Base-by-base conservation (phyloP, 208 protist genomes). In the Crithidia acanthocephali region DNA sequence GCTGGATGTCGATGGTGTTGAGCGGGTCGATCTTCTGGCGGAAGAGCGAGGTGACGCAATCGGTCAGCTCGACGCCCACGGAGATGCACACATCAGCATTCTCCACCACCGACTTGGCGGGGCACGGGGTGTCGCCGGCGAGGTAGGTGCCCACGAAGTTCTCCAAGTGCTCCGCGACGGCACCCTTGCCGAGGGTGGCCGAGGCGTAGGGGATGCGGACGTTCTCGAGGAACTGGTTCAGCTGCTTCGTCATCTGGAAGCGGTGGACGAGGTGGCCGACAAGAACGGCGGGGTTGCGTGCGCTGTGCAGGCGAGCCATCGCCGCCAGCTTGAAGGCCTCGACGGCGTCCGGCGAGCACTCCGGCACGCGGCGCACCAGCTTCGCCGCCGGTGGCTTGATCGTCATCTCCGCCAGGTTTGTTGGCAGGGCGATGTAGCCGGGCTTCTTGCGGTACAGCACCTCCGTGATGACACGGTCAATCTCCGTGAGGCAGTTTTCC, bases 71-170 rank as follows among this genome's bases (percentile, higher is more conserved):
- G 6, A 85, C 79, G 20, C 84, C 84, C 30, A 83, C 50, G 15
- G 73, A 72, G 35, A 89, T 80, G 59, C 62, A 68, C 47, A 84
- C 78, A 42, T 89, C 84, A 11, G 84, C 80, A 40, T 30, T 52
- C 42, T 89, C 84, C 20, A 89, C 60, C 2, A 76, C 66, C 16
- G 51, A 50, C 71, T 82, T 77, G 23, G 72, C 68, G 2, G 77
- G 67, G 51, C 67, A 77, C 25, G 62, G 69, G 6, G 28, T 60
- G 22, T 63, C 37, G 16, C 69, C 74, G 13, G 73, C 77, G 28
- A 75, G 47, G 80, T 89, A 89, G 47, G 74, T 81, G 68, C 84
- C 84, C 6, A 89, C 72, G 66, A 64, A 89, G 76, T 83, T 85
- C 15, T 71, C 51, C 23, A 81, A 51, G 58, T 84, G 60, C 64